Base-by-base conservation (phyloP, 2,329 filamentous ascomycete genomes). In the Metarhizium rileyi region DNA sequence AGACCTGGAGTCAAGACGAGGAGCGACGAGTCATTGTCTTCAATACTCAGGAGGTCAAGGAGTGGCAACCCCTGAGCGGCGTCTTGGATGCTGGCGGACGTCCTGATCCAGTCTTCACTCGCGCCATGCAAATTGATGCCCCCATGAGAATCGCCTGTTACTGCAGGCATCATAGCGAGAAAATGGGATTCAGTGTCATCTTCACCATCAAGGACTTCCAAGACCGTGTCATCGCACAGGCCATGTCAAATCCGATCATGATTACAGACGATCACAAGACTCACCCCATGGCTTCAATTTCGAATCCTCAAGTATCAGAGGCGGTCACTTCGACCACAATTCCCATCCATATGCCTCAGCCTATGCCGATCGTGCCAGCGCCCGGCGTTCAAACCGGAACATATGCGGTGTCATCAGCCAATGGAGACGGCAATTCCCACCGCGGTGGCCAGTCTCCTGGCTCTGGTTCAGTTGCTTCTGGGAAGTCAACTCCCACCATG, bases 231-330 rank as follows among this genome's bases (percentile, higher is more conserved):
- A 72, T 97, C 41, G 87, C 89, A 6, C 91, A 98, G 67, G 81
- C 83, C 47, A 84, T 95, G 56, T 89, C 88, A 20, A 83, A 85
- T 49, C 87, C 89, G 0, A 95, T 97, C 56, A 91, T 96, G 78
- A 96, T 97, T 55, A 97, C 93, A 1, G 91, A 98, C 63, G 91
- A 98, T 61, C 91, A 97, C 72, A 97, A 97, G 71, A 95, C 89
- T 7, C 86, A 88, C 58, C 61, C 63, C 4, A 61, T 63, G 51
- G 56, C 63, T 5, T 60, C 64, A 30, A 44, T 58, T 5, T 51
- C 56, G 6, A 51, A 60, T 16, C 62, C 62, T 36, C 55, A 57
- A n/a, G 52, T 64, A 44, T 58, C 62, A 5, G 65, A 67, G 45
- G 44, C 49, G 2, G 57, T 59, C 22, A 54, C 56, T n/a, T 55